Evolutionary conservation across 2,329 filamentous ascomycete genomes (phyloP), one percentile per base, ranked within the genome.

Genomic region (Fusarium tuaranense): DNA sequence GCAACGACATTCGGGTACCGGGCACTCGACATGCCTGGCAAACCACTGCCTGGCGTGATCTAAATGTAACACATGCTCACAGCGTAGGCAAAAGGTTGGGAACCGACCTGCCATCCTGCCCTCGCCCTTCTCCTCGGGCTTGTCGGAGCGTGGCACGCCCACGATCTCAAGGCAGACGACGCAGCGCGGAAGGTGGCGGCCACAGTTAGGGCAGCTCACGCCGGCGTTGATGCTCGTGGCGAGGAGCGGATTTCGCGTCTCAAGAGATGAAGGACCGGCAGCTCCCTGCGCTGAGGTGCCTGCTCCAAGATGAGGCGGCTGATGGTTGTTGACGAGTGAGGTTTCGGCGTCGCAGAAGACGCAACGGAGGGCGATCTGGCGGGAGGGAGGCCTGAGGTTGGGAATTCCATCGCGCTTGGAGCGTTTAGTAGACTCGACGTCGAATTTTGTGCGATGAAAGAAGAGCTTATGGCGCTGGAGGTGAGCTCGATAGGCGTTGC

Each of bases 351-450:
- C 91, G 83, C 94, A 97, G 83, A 94, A 94, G 58, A 93, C 88
- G 83, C 94, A 97, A 57, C 93, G 90, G 59, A 97, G 88, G 6
- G 92, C 91, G 63, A 96, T 90, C 82, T 94, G 93, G 36, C 92
- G 87, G 3, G 90, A 90, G 1, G 92, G 88, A 1, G 92, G 88
- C 64, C 75, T 79, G 66, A 80, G 78, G 46, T 69, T 77, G 20
- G 78, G 78, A 8, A 81, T 73, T 46, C 92, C 92, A 63, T 91
- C 88, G 63, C 90, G 89, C 67, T 92, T 90, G 75, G 92, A 92
- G 75, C 89, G 89, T 73, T 91, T 90, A 27, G 92, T 94, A 78
- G 93, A 93, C 80, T 94, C 92, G 70, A 94, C 92, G 75, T 94
- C 92, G 82, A 95, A 96, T 78, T 92, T 92, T 65, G 93, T 93